Conservation (phyloP, 2,329 filamentous ascomycete genomes). For the Aureobasidium zeae region DNA sequence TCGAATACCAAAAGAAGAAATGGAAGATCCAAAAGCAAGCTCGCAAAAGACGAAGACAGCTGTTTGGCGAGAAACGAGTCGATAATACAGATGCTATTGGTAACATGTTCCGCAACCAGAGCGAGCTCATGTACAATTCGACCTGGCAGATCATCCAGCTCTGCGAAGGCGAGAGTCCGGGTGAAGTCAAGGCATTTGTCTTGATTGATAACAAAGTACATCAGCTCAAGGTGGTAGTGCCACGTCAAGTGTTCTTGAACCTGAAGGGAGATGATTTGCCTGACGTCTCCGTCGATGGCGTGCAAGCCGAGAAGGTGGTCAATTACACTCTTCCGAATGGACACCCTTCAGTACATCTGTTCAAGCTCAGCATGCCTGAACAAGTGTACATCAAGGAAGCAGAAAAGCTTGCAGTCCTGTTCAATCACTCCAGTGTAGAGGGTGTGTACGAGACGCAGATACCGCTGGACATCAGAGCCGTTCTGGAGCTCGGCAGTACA, state of each 20-base stretch:
- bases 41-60: conserved; percentile 70
- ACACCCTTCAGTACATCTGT: conserved; percentile 85
- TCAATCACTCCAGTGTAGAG: conserved; percentile 89
- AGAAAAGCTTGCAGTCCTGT: conserved; percentile 70
- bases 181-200: conserved; percentile 79
- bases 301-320: conserved; percentile 85
- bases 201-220: conserved; percentile 92
- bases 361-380: conserved; percentile 85
- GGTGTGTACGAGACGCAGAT: conserved; percentile 95
- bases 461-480: conserved; percentile 73
- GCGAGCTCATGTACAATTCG: conserved; percentile 78
- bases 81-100: conserved; percentile 54
- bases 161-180: conserved; percentile 69
- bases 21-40: conserved; percentile 97
- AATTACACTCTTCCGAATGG: conserved; percentile 90
- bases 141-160: conserved; percentile 95
- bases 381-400: conserved; percentile 76
- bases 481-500: conserved; percentile 79
- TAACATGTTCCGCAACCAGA: conserved; percentile 79
- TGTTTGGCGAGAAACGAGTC: conserved; percentile 77
- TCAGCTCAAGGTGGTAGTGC: conserved; percentile 76
- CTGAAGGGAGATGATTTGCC: conserved; percentile 80
- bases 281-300: conserved; percentile 76
- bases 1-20: conserved; percentile 94
- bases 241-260: conserved; percentile 83